A percentile compares a stretch with the other conserved stretches of the same genome.
These are phyloP conservation scores for Diddensiella transvaalensis DNA, from an alignment of 805 yeast species.

Conservation along the genomic window DNA sequence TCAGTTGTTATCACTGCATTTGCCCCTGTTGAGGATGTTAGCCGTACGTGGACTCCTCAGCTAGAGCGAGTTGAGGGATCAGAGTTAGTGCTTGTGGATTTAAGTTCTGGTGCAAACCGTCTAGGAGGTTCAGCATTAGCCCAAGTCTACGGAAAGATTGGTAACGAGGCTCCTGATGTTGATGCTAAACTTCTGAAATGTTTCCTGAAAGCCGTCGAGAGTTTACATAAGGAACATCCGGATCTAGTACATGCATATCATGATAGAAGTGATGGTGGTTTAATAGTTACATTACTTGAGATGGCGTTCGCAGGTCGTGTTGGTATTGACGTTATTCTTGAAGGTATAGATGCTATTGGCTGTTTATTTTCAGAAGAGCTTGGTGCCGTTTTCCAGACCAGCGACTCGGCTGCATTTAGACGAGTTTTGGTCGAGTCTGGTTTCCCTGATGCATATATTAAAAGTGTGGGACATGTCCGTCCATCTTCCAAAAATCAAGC, in stretches of 20 bases:
- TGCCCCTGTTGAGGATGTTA: constrained; percentile 78
- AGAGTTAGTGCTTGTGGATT: constrained; percentile 72
- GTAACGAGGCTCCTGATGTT: constrained; percentile 79
- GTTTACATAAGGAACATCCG: constrained; percentile 61
- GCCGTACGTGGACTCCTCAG: constrained; percentile 94
- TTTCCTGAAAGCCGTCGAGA: constrained; percentile 64
- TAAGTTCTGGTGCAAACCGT: constrained; percentile 55
- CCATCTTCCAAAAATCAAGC: constrained; percentile 48
- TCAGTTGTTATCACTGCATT: constrained; percentile 89
- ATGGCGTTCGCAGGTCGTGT: constrained; percentile 97
- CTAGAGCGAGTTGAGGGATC: constrained; percentile 46
- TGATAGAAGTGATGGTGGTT: constrained; percentile 96
- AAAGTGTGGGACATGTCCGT: constrained; percentile 58
- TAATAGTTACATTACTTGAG: constrained; percentile 77
- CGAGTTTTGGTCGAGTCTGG: constrained; percentile 55
- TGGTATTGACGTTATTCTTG: constrained; percentile 60
- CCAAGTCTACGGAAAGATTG: constrained; percentile 87
- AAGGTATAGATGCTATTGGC: constrained; percentile 40
- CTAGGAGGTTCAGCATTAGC: constrained; percentile 95
- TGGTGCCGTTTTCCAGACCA: constrained; percentile 92
- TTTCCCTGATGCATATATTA: constrained; percentile 50
- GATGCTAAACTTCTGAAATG: constrained; percentile 59
- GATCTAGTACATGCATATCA: constrained; percentile 78
- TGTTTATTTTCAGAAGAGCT: constrained; percentile 86
- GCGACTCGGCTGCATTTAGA: constrained; percentile 53